Base-by-base conservation (phyloP, 257 asterid species). In the Nicotiana tabacum region DNA sequence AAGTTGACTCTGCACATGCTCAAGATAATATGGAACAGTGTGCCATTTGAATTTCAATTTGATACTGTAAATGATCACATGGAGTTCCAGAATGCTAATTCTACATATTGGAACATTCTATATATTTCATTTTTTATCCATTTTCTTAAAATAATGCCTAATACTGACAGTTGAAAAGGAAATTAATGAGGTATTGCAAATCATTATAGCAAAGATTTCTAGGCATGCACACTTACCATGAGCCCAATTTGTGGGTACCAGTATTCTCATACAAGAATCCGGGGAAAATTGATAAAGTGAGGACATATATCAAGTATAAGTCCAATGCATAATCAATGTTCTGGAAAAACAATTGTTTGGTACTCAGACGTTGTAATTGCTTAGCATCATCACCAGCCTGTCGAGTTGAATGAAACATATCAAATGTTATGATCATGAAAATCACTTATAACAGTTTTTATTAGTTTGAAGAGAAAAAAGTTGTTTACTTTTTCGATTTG, bases 221-320 rank as follows among this genome's bases (percentile, higher is more conserved):
- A 33, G 29, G 33, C 11, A 16, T 18, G 53, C 51, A 56, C n/a
- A 84, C 85, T 86, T 89, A 93, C 99, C 99, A 95, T 64, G 95
- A 89, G n/a, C 97, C 97, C 10, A 95, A 85, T 18, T 86, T 83
- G 89, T 94, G 99, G 4, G 70, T 17, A 10, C 99, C 99, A 3
- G 98, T 92, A 86, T 95, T 94, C 77, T 95, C 97, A 9, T 88
- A 94, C 82, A 94, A 90, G 86, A 95, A 95, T 60, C 98, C 98
- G 0, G 98, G 98, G 70, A 94, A 88, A 56, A 95, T 94, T 2
- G 98, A 95, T 66, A 94, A 62, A 7, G 98, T 92, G 68, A 94
- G 88, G 12, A 87, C 93, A 29, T 89, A 94, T 12, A 90, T 91
- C 72, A 94, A 69, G 82, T 43, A 94, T 32, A 93, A 84, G 70